phyloP scores from a whole-genome alignment of 176 grass and related monocot species.

The Cocos nucifera region DNA sequence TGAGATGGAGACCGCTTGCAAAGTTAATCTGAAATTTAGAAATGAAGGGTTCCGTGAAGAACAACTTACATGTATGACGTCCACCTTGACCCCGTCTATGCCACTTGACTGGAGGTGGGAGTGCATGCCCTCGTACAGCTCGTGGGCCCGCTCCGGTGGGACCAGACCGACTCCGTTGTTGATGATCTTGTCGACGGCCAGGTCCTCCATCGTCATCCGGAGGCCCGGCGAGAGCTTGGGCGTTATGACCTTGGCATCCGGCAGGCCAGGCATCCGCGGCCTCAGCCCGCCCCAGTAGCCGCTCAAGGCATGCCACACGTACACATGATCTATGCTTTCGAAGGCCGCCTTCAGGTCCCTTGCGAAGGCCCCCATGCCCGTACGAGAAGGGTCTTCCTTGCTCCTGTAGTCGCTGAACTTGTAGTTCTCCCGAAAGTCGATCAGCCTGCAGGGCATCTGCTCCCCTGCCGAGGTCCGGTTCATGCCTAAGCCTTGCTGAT shows the following conservation, averaged over 20 bases:
- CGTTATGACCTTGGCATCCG: constrained; percentile 34
- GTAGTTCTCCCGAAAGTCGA: constrained; percentile 87
- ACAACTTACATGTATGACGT: constrained; percentile 80
- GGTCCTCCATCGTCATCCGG: constrained; percentile 73
- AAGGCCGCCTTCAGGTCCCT: constrained; percentile 60
- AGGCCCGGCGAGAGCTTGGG: constrained; percentile 56
- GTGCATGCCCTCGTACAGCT: constrained; percentile 73
- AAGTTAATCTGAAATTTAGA: too few relatives aligned
- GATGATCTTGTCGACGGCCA: constrained; percentile 84
- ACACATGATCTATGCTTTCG: constrained; percentile 69
- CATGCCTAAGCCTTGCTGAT: constrained; percentile 35
- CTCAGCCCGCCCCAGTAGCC: constrained; percentile 93
- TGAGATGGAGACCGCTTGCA: too few relatives aligned
- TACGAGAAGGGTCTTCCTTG: not conserved
- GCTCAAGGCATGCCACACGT: constrained; percentile 89
- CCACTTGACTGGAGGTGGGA: constrained; percentile 56
- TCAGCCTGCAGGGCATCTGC: constrained; percentile 93
- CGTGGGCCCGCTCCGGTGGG: constrained; percentile 30
- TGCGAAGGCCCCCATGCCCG: constrained; percentile 67
- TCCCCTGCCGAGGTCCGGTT: constrained; percentile 73
- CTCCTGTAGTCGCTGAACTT: constrained; percentile 76
- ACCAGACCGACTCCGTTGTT: constrained; percentile 72
- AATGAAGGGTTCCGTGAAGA: too few relatives aligned
- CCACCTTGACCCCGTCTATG: constrained; percentile 93
- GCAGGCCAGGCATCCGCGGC: constrained; percentile 35